These are phyloP conservation scores for Artemisia annua DNA, from an alignment of 129 eudicot species.

Conservation along the genomic window DNA sequence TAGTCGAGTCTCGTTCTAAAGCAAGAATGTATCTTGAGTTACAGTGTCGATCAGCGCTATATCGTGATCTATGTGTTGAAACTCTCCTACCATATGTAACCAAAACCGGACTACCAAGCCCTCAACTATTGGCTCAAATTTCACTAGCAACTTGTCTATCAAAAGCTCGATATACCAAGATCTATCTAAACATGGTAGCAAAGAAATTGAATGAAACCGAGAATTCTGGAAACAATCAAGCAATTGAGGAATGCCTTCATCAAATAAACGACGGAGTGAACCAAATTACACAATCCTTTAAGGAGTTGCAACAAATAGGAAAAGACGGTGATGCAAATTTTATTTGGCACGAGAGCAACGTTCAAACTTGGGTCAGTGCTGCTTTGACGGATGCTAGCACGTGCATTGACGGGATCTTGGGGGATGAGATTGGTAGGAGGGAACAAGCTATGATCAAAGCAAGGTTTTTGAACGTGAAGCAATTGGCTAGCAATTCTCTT, in stretches of 20 bases:
- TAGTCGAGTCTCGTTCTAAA: conserved; percentile 42
- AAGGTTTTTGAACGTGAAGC: conserved; percentile 39
- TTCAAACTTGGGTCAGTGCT: conserved; percentile 63
- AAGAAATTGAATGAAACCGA: conserved; percentile 30
- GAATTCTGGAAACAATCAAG: conserved; percentile 31
- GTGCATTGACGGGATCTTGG: conserved; percentile 53
- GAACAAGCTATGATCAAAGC: conserved; percentile 44
- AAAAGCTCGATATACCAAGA: conserved; percentile 45
- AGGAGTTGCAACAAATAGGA: conserved; percentile 39
- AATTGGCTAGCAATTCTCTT: conserved; percentile 46
- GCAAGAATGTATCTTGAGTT: conserved; percentile 46
- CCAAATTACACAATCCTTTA: conserved; percentile 50
- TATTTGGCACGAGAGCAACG: conserved; percentile 25
- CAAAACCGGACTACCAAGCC: conserved; percentile 31
- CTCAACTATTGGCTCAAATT: conserved; percentile 47
- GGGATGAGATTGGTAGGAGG: conserved; percentile 38
- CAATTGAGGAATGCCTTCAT: conserved; percentile 43
- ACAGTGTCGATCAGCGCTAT: conserved; percentile 51
- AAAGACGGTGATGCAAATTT: conserved; percentile 28
- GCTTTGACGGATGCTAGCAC: conserved; percentile 55
- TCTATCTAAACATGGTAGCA: conserved; percentile 31
- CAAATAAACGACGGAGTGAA: conserved; percentile 56
- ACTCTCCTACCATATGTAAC: conserved; percentile 35
- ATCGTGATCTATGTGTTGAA: conserved; percentile 45
- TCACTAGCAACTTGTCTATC: conserved; percentile 46